Conservation (phyloP, 768 basidiomycete genomes). For the Suillus hirtellus region DNA sequence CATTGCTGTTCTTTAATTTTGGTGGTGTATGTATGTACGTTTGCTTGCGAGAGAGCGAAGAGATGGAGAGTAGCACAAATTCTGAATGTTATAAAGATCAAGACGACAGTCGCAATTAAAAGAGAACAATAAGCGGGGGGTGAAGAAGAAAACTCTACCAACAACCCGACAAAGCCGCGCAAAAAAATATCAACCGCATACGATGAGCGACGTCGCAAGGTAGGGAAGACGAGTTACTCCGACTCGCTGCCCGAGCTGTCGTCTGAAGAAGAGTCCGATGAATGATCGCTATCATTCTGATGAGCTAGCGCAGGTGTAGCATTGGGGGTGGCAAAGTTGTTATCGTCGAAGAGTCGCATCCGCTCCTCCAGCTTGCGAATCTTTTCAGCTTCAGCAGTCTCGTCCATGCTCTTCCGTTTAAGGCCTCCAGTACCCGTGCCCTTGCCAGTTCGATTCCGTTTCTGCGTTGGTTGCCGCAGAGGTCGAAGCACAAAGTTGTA, state of each 20-base stretch:
- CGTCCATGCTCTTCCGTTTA: slow-evolving; percentile 96
- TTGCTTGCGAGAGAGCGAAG: slow-evolving; percentile 30
- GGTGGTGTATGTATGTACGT: slow-evolving; percentile 44
- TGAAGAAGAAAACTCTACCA: slow-evolving; percentile 25
- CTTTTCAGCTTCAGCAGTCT: slow-evolving; percentile 94
- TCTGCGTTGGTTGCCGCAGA: slow-evolving; percentile 62
- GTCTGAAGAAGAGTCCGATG: slow-evolving; percentile 78
- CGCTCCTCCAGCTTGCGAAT: slow-evolving; percentile 89
- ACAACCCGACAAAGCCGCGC: slow-evolving; percentile 20
- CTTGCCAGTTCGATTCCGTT: slow-evolving; percentile 68
- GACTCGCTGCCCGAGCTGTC: slow-evolving; percentile 86
- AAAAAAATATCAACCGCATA: slow-evolving; percentile 15
- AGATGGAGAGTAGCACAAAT: slow-evolving; percentile 17
- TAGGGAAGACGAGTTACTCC: slow-evolving; percentile 48
- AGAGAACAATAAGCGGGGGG: slow-evolving; percentile 27
- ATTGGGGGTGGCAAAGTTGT: slow-evolving; percentile 14
- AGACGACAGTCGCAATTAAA: slow-evolving; percentile 31
- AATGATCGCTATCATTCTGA: slow-evolving; percentile 62
- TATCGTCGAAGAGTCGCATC: slow-evolving; percentile 77
- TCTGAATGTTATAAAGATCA: slow-evolving; percentile 39
- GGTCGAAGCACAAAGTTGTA: slow-evolving; percentile 95
- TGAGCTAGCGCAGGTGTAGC: slow-evolving; percentile 36
- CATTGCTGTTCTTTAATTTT: slow-evolving; percentile 45
- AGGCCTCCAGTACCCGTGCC: slow-evolving; percentile 87
- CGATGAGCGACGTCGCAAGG: slow-evolving; percentile 5